A percentile compares a stretch with the other conserved stretches of the same genome.
Conservation (phyloP, 116 monocot genomes). For the Thalassia testudinum region DNA sequence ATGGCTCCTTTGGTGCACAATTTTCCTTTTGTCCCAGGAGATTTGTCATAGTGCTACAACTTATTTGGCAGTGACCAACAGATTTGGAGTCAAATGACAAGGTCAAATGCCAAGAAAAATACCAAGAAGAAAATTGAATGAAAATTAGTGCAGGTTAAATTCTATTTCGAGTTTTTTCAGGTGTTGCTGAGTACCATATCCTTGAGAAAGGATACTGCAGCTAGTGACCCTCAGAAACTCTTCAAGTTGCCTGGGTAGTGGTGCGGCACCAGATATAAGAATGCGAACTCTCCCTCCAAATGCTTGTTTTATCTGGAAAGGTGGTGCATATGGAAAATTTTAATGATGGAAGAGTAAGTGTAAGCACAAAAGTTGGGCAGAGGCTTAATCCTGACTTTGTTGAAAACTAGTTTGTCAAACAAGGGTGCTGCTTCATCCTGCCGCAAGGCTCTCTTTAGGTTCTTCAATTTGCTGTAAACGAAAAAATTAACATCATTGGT, state of each 20-base stretch:
- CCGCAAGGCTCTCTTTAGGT: slow-evolving; percentile 55
- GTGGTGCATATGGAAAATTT: no score
- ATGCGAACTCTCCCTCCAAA: slow-evolving; percentile 71
- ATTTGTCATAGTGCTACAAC: no score
- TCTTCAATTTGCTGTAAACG: slow-evolving; percentile 51
- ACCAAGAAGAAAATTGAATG: no score
- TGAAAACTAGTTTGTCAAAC: slow-evolving; percentile 73
- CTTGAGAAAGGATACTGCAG: slow-evolving; percentile 71
- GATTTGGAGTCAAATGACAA: no score
- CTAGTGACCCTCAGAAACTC: slow-evolving; percentile 82
- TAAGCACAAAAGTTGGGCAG: not conserved
- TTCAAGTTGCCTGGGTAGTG: slow-evolving; percentile 66
- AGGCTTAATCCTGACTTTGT: slow-evolving; percentile 26
- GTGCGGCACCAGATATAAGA: slow-evolving; percentile 88
- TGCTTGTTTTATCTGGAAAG: slow-evolving; percentile 56
- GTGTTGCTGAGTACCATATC: slow-evolving; percentile 48
- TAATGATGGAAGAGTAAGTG: not conserved
- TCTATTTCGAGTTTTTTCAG: not conserved
- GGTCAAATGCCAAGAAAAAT: no score
- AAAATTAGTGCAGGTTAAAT: not conserved
- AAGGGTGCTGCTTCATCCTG: slow-evolving; percentile 81
- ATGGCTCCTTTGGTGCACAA: no score
- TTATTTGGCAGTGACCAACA: no score
- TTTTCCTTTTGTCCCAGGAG: no score
- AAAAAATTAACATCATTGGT: not conserved